Conservation (phyloP, 2,329 filamentous ascomycete species). For the Colletotrichum lupini region DNA sequence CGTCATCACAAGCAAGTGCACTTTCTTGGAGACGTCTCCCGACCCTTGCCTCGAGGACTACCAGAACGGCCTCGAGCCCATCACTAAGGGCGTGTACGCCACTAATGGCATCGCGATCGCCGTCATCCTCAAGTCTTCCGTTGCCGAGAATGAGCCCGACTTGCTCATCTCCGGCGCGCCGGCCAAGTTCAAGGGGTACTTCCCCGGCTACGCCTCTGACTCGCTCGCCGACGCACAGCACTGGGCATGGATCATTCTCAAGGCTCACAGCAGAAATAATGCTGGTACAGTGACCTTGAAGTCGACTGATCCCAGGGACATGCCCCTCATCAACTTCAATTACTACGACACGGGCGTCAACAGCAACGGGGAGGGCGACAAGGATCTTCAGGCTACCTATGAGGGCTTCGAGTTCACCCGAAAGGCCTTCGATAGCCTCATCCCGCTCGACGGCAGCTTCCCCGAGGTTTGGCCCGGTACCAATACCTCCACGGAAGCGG, state of each 20-base stretch:
- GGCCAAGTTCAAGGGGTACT: conserved; percentile 66
- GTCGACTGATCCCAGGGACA: conserved; percentile 70
- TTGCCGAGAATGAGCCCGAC: conserved; percentile 58
- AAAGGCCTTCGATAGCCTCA: conserved; percentile 40
- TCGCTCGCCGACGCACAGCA: conserved; percentile 54
- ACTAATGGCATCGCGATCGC: conserved; percentile 66
- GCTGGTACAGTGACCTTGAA: conserved; percentile 71
- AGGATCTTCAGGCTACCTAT: conserved; percentile 37
- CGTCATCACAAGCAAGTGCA: conserved; percentile 44
- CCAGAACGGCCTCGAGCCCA: conserved; percentile 39
- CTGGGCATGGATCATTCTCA: conserved; percentile 58
- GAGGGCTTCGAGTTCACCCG: conserved; percentile 54
- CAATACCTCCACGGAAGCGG: conserved; percentile 10
- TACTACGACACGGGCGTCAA: conserved; percentile 62
- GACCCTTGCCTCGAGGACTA: conserved; percentile 52
- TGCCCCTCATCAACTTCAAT: conserved; percentile 71
- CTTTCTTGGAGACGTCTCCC: conserved; percentile 41
- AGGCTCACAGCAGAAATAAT: conserved; percentile 65
- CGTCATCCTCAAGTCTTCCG: conserved; percentile 48
- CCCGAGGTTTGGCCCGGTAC: conserved; percentile 12
- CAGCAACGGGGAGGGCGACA: conserved; percentile 53
- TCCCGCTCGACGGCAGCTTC: conserved; percentile 4
- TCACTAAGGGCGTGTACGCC: conserved; percentile 45
- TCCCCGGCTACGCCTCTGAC: conserved; percentile 62
- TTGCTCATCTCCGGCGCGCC: conserved; percentile 66